A percentile compares a stretch with the other conserved stretches of the same genome.
phyloP scores from a whole-genome alignment of 31 red algal species.

The Endocladia muricata region DNA sequence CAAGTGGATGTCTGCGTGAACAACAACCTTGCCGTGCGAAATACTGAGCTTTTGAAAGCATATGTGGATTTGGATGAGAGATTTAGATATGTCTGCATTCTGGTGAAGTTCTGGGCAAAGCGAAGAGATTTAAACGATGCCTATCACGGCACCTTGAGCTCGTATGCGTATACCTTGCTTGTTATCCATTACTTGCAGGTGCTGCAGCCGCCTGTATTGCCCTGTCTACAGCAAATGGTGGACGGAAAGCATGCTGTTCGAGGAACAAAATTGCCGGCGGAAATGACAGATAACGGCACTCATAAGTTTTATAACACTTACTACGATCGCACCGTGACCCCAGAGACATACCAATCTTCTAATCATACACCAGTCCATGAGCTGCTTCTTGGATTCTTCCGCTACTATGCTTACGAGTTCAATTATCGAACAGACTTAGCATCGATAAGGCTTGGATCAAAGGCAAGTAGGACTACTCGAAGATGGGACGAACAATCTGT shows the following conservation, averaged over 20 bases:
- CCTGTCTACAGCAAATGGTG: conserved; percentile 82
- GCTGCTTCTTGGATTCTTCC: conserved; percentile 91
- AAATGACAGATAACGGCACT: conserved; percentile 41
- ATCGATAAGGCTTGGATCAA: conserved; percentile 69
- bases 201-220: conserved; percentile 66
- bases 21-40: conserved; percentile 83
- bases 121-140: conserved; percentile 88
- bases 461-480: conserved; percentile 31
- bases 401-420: conserved; percentile 82
- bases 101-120: conserved; percentile 96
- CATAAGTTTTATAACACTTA: conserved; percentile 75
- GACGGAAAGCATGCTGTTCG: conserved; percentile 37
- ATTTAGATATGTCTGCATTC: conserved; percentile 82
- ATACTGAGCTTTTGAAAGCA: conserved; percentile 81
- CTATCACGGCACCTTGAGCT: conserved; percentile 92
- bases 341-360: conserved; percentile 33
- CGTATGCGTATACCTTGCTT: conserved; percentile 91
- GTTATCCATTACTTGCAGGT: conserved; percentile 89
- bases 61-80: conserved; percentile 84
- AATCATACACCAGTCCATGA: conserved; percentile 61
- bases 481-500: conserved; percentile 80
- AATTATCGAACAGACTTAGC: conserved; percentile 72
- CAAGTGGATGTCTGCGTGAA: conserved; percentile 96
- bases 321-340: conserved; percentile 73
- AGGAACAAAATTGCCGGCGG: conserved; percentile 18